A percentile compares a stretch with the other conserved stretches of the same genome.
These are phyloP conservation scores for Phytophthora tubulina DNA, from an alignment of 352 stramenopile genomes.

Conservation along the genomic window DNA sequence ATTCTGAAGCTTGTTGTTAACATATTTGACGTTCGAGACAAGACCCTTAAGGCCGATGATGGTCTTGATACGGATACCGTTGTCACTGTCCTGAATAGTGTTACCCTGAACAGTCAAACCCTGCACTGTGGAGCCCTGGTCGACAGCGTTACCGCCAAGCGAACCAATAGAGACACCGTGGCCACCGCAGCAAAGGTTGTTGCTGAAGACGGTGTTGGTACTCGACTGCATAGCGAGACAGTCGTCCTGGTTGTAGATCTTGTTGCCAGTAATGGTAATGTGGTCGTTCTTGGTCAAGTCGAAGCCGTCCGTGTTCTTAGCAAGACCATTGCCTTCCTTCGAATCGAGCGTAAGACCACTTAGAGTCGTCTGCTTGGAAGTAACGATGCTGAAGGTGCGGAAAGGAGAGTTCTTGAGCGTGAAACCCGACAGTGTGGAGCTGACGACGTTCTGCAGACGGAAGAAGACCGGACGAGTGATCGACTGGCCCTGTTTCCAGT, in stretches of 20 bases:
- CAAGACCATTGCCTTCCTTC: slow-evolving; percentile 3
- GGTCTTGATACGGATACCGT: slow-evolving; percentile 42
- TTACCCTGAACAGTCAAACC: slow-evolving; percentile 39
- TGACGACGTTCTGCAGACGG: slow-evolving; percentile 34
- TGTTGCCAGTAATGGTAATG: slow-evolving; percentile 43
- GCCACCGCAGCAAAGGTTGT: slow-evolving; percentile 32
- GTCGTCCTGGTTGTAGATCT: slow-evolving; percentile 41
- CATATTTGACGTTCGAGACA: slow-evolving; percentile 15
- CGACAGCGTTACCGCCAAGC: slow-evolving; percentile 35
- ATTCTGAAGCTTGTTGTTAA: slow-evolving; percentile 30
- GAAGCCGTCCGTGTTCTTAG: slow-evolving; percentile 38
- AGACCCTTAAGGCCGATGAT: slow-evolving; percentile 33
- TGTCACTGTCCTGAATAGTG: slow-evolving; percentile 31
- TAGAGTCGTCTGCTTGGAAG: slow-evolving; percentile 26
- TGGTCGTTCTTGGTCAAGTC: slow-evolving; percentile 40
- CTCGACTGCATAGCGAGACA: slow-evolving; percentile 24
- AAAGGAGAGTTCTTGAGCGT: slow-evolving; percentile 46
- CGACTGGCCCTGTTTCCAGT: slow-evolving; percentile 46
- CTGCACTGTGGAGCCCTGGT: slow-evolving; percentile 35
- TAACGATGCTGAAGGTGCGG: slow-evolving; percentile 45
- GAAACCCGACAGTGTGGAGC: slow-evolving; percentile 42
- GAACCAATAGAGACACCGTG: slow-evolving; percentile 51
- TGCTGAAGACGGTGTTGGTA: slow-evolving; percentile 32
- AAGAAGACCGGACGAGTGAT: slow-evolving; percentile 48
- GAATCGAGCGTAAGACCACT: slow-evolving; percentile 32